Base-by-base conservation (phyloP, 192 early-diverging fungal species). In the Coemansia sp. region DNA sequence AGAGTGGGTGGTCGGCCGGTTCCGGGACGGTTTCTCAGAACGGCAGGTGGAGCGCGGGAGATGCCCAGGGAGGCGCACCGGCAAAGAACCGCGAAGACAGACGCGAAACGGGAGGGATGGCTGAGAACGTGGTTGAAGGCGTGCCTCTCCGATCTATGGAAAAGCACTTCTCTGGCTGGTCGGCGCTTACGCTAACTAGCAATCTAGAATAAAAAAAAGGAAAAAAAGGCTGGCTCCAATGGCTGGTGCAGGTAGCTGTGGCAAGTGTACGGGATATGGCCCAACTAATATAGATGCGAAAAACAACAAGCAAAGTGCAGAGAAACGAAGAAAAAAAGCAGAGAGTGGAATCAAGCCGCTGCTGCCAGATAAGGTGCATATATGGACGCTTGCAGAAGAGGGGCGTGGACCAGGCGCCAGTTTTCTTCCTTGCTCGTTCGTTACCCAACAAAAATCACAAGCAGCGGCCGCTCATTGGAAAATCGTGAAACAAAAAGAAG, bases 31-130 rank as follows among this genome's bases (percentile, higher is more conserved):
- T 14, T 63, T 29, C 65, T 62, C 52, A 61, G 57, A 61, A 56
- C 31, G 58, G 72, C 51, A 40, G 72, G 8, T 31, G 17, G 50
- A 34, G 22, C 60, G 72, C 66, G 36, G 48, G 29, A 25, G 52
- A 55, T 56, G 69, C 69, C 75, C 75, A 76, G 56, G 75, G 75
- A 20, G 75, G 75, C 66, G 75, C 75, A 32, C 66, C 69, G 32
- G 61, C 61, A 60, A 76, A 67, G 54, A 50, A 71, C 64, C 65
- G 75, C 62, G 64, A 67, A 61, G 69, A 54, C 49, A 54, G 61
- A 54, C 59, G 62, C 58, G 62, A 51, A 56, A 57, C 38, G 20
- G 31, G 69, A 22, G 57, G 40, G 66, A 76, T 76, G 60, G 61
- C 67, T 20, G 33, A 17, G 54, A 34, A 12, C 56, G 60, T 69